Evolutionary conservation across 495 filamentous ascomycete species (phyloP).

Genomic region (Cryomyces minteri): DNA sequence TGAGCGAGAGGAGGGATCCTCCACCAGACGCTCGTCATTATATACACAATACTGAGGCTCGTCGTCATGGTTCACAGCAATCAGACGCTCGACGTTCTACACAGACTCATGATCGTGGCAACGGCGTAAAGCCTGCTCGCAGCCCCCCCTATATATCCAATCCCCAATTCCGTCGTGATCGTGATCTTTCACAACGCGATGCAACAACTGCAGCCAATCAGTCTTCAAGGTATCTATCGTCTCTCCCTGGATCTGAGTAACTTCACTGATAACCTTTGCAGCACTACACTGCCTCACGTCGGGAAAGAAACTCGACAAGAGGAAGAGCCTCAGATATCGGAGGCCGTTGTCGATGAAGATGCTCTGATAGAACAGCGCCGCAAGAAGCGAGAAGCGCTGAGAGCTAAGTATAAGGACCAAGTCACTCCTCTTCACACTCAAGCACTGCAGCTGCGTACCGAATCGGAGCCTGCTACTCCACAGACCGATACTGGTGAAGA

Average conservation of each 20-base stretch:
- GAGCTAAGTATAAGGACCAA: slow-evolving; percentile 60
- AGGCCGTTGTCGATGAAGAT: slow-evolving; percentile 42
- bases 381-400: slow-evolving; percentile 71
- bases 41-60: slow-evolving; percentile 25
- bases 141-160: background rate
- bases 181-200: background rate
- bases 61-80: slow-evolving; percentile 21
- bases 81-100: background rate
- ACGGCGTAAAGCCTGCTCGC: background rate
- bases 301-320: no score
- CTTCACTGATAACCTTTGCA: no score
- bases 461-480: slow-evolving; percentile 35
- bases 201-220: background rate
- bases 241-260: no score
- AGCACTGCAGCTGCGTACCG: slow-evolving; percentile 45
- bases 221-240: no score
- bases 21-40: slow-evolving; percentile 30
- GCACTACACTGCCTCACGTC: no score
- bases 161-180: background rate
- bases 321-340: no score
- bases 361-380: slow-evolving; percentile 71
- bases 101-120: background rate
- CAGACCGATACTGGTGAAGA: slow-evolving; percentile 22
- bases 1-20: slow-evolving; percentile 46
- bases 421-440: slow-evolving; percentile 60